These are phyloP conservation scores for Cercospora sojina DNA, from an alignment of 2,329 filamentous ascomycete genomes.

Conservation along the genomic window DNA sequence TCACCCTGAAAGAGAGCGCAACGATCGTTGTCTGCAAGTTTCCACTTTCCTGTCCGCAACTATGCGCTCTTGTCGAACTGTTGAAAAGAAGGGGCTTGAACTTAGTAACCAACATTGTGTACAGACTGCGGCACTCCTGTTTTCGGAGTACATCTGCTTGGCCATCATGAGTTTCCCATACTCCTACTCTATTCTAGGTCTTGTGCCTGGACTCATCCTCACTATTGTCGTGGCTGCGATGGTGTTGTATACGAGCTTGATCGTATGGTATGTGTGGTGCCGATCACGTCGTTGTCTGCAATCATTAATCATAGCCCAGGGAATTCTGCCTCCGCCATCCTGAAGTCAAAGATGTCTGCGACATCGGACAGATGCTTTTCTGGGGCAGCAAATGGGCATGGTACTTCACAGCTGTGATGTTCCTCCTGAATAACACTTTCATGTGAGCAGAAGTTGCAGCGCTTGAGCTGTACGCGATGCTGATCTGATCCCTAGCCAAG, in stretches of 20 bases:
- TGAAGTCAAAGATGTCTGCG: constrained; percentile 87
- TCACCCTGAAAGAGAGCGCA: no score
- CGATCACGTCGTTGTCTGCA: neutral
- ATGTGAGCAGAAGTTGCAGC: neutral
- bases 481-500: constrained; percentile 59
- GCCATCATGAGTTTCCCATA: constrained; percentile 94
- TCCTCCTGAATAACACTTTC: constrained; percentile 81
- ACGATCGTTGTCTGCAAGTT: no score
- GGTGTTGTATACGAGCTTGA: constrained; percentile 79
- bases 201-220: constrained; percentile 82
- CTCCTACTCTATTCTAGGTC: constrained; percentile 82
- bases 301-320: constrained; percentile 49
- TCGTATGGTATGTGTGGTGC: constrained; percentile 54
- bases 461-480: neutral
- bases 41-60: no score
- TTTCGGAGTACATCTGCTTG: constrained; percentile 93
- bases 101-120: neutral
- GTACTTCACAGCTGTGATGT: constrained; percentile 73
- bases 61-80: neutral
- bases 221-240: constrained; percentile 74
- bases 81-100: neutral
- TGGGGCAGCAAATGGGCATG: constrained; percentile 75
- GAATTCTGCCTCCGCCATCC: constrained; percentile 89
- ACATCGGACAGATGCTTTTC: constrained; percentile 93
- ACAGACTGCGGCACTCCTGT: constrained; percentile 80